phyloP scores from a whole-genome alignment of 805 yeast species.

The Metschnikowia matae region DNA sequence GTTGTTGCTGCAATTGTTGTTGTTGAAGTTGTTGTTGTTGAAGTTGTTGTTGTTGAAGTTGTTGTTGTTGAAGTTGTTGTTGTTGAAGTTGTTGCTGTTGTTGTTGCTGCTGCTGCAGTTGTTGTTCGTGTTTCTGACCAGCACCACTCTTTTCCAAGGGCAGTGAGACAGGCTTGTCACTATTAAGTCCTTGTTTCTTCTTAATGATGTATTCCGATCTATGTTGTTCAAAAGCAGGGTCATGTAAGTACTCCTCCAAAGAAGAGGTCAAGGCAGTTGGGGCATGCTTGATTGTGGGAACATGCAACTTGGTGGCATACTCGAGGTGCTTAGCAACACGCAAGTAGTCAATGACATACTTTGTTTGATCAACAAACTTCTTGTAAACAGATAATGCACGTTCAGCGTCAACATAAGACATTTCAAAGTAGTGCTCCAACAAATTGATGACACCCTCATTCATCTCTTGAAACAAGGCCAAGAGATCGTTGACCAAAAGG shows the following conservation, averaged over 20 bases:
- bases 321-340: constrained; percentile 87
- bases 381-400: constrained; percentile 82
- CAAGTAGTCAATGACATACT: constrained; percentile 80
- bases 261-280: constrained; percentile 88
- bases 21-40: constrained; percentile 1
- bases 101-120: constrained; percentile 44
- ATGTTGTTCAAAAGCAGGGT: constrained; percentile 77
- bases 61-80: not conserved
- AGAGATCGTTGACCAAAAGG: constrained; percentile 82
- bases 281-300: constrained; percentile 95
- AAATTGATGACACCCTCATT: constrained; percentile 95
- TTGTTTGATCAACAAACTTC: constrained; percentile 79
- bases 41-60: not conserved
- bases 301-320: constrained; percentile 80
- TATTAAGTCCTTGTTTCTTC: constrained; percentile 32
- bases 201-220: constrained; percentile 75
- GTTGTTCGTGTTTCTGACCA: constrained; percentile 47
- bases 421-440: constrained; percentile 91
- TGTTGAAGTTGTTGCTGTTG: not conserved
- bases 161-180: not conserved
- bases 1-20: not conserved
- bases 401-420: constrained; percentile 81
- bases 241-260: constrained; percentile 83
- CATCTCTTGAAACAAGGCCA: constrained; percentile 80
- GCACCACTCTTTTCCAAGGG: constrained; percentile 5